Evolutionary conservation across 495 filamentous ascomycete genomes (phyloP), one percentile per base, ranked within the genome.

Genomic region (Talaromyces wortmannii): DNA sequence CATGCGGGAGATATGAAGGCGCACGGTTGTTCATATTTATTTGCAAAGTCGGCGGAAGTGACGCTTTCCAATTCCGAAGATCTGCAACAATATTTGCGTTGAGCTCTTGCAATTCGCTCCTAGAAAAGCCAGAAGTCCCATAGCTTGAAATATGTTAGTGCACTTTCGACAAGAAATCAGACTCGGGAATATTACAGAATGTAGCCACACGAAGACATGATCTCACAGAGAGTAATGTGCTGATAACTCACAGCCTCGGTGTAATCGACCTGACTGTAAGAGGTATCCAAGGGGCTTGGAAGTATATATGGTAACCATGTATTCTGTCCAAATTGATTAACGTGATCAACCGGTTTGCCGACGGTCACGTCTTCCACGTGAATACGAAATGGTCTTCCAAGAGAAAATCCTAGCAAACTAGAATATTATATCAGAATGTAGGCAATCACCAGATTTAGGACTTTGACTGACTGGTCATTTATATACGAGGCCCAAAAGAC

Each of bases 401-500:
- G 54, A 54, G 77, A 77, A 52, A 78, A 76, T 2, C 72, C 76
- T 75, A 72, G 78, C 48, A 75, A 75, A 53, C 74, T 77, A 45
- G 13, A 11, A 45, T 42, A 54, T 23, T 2, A 4, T 23, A 4
- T 23, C 23, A 23, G 23, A 23, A 23, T 23, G 23, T 23, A 23
- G 23, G 44, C 31, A 29, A 57, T 18, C 18, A 23, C 30, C 18
- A 18, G n/a, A 4, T 45, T 10, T 16, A 31, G 11, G 17, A 30
- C 11, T 44, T 32, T 6, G 15, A 64, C 72, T 69, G 57, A 78
- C 76, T 78, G 70, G 43, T 80, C 76, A 30, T 73, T 70, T 29
- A 71, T 63, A 58, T 76, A 80, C n/a, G 69, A 75, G 12, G 73
- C 77, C 77, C 77, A 79, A 48, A 80, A 80, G 4, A 69, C 62